Conservation (phyloP, 31 red algal genomes). For the Odonthalia washingtoniensis region DNA sequence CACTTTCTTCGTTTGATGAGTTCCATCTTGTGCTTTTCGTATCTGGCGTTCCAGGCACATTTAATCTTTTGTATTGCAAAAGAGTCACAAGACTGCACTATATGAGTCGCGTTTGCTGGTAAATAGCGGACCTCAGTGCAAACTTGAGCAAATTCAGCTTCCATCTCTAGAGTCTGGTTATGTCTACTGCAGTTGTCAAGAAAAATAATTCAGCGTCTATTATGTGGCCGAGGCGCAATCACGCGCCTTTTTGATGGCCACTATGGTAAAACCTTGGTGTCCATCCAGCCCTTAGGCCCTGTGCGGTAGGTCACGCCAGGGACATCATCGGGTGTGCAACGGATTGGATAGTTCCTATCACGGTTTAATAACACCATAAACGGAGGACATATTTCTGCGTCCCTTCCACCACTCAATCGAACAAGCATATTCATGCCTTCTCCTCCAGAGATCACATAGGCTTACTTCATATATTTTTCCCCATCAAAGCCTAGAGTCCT, state of each 20-base stretch:
- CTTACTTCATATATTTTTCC: constrained; percentile 28
- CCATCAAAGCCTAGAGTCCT: constrained; percentile 14
- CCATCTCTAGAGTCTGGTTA: not conserved
- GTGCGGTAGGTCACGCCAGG: not conserved
- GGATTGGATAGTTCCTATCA: not conserved
- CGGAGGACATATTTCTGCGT: not conserved
- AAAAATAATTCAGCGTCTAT: constrained; percentile 2
- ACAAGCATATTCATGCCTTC: constrained; percentile 21
- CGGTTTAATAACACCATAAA: not conserved
- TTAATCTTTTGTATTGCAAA: constrained; percentile 47
- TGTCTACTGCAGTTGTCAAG: constrained; percentile 25
- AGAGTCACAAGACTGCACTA: constrained; percentile 15
- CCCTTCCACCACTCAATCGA: no score
- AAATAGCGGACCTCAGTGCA: constrained; percentile 7
- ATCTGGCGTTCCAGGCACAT: not conserved
- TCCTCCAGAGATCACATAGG: constrained; percentile 8
- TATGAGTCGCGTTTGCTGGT: constrained; percentile 14
- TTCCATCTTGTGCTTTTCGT: constrained; percentile 1
- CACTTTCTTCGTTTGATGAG: not conserved
- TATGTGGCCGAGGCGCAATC: not conserved
- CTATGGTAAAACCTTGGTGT: not conserved
- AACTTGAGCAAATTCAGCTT: not conserved
- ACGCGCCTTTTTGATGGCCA: not conserved
- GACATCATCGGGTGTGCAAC: not conserved
- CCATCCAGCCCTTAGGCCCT: not conserved